Percentiles rank a stretch among this genome's conserved stretches.
phyloP scores from a whole-genome alignment of 176 grass and related monocot genomes.

The Rhynchospora tenuis region DNA sequence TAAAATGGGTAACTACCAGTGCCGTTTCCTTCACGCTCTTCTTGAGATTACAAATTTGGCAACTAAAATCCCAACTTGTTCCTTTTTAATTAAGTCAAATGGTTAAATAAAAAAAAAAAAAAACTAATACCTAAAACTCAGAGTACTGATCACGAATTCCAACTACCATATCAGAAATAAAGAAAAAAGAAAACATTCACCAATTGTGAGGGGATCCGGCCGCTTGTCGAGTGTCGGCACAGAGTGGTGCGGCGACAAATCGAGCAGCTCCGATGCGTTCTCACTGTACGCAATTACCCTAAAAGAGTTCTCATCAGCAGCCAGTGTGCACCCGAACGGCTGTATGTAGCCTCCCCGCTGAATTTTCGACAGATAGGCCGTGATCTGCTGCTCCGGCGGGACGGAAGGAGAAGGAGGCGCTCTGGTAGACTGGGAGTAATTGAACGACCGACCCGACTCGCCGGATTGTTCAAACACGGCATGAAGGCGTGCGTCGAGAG shows the following conservation, averaged over 20 bases:
- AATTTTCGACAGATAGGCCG: conserved; percentile 89
- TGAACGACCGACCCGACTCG: conserved; percentile 74
- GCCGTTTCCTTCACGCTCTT: not conserved
- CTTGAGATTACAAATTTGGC: conserved; percentile 2
- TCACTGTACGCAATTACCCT: conserved; percentile 79
- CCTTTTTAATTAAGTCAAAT: not conserved
- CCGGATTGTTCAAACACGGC: conserved; percentile 93
- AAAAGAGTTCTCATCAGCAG: conserved; percentile 71
- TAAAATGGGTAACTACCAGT: conserved; percentile 12
- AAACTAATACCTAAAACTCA: not conserved
- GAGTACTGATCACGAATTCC: not conserved
- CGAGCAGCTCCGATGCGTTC: conserved; percentile 79
- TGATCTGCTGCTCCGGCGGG: conserved; percentile 78
- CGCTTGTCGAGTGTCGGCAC: conserved; percentile 69
- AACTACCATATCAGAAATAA: not conserved
- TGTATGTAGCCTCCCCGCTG: conserved; percentile 91
- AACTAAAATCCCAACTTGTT: not conserved
- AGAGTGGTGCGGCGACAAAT: conserved; percentile 78
- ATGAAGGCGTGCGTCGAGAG: conserved; percentile 78
- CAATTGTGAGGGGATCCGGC: conserved; percentile 26
- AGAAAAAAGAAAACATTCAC: not conserved
- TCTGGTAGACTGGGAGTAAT: conserved; percentile 89
- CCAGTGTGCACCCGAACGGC: conserved; percentile 83
- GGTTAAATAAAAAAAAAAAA: not conserved
- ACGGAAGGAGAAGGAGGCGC: conserved; percentile 42